phyloP scores from a whole-genome alignment of 306 rosid species.

The Cercis canadensis region DNA sequence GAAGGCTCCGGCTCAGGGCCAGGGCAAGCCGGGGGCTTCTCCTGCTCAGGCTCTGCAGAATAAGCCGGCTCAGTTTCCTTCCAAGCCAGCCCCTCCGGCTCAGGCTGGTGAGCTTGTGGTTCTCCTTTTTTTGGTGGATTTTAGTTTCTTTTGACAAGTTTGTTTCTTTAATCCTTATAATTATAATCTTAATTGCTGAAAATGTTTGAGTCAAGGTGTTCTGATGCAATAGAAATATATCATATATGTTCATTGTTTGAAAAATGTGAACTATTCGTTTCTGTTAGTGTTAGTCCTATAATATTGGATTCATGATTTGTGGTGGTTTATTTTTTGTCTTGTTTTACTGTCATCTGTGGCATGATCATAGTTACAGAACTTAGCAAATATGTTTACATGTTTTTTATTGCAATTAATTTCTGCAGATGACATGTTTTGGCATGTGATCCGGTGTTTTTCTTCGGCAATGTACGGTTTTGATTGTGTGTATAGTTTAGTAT shows the following conservation, averaged over 20 bases:
- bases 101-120: conserved; percentile 72
- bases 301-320: too few relatives aligned
- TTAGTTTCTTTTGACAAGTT: not conserved
- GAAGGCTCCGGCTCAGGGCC: conserved; percentile 44
- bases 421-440: too few relatives aligned
- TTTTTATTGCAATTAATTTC: too few relatives aligned
- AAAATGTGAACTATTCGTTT: not conserved
- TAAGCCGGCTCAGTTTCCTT: conserved; percentile 73
- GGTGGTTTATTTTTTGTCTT: too few relatives aligned
- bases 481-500: too few relatives aligned
- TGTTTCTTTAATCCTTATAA: not conserved
- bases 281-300: not conserved
- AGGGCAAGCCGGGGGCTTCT: conserved; percentile 43
- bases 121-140: not conserved
- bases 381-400: too few relatives aligned
- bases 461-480: too few relatives aligned
- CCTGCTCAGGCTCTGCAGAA: conserved; percentile 34
- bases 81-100: conserved; percentile 84
- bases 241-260: not conserved
- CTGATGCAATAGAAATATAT: not conserved
- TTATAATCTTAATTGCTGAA: not conserved
- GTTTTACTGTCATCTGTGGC: too few relatives aligned
- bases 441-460: too few relatives aligned
- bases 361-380: too few relatives aligned
- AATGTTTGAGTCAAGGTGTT: not conserved